Evolutionary conservation across 2,329 filamentous ascomycete genomes (phyloP).

Genomic region (Hypoxylon sp.): DNA sequence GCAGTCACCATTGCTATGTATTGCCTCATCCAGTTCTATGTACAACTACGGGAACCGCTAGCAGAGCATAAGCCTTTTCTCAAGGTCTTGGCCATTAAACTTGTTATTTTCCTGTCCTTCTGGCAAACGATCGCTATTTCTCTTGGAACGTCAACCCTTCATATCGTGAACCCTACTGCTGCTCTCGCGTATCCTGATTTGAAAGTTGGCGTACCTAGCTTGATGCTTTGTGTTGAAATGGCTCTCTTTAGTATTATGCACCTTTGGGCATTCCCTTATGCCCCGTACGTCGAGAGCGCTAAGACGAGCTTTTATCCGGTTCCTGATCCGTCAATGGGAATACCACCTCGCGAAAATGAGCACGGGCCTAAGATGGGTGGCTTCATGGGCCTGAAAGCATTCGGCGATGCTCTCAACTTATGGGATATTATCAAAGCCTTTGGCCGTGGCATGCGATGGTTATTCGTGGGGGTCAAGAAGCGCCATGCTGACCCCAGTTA

Average conservation of each 20-base stretch:
- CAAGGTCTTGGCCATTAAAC: constrained; percentile 88
- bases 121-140: constrained; percentile 78
- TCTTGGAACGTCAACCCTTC: constrained; percentile 69
- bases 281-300: constrained; percentile 71
- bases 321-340: constrained; percentile 59
- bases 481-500: constrained; percentile 70
- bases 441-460: constrained; percentile 83
- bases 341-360: constrained; percentile 61
- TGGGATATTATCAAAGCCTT: constrained; percentile 88
- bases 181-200: constrained; percentile 80
- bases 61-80: constrained; percentile 79
- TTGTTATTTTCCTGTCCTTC: constrained; percentile 92
- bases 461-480: constrained; percentile 79
- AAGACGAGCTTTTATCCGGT: constrained; percentile 64
- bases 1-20: constrained; percentile 90
- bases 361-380: constrained; percentile 72
- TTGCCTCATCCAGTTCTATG: constrained; percentile 88
- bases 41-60: constrained; percentile 79
- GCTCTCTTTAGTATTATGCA: constrained; percentile 83
- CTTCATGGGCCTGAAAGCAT: constrained; percentile 73
- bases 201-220: constrained; percentile 82
- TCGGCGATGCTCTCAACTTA: constrained; percentile 81
- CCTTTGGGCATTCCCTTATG: constrained; percentile 85
- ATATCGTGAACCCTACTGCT: constrained; percentile 72
- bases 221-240: constrained; percentile 89